phyloP scores from a whole-genome alignment of 768 basidiomycete genomes.

The Pisolithus tinctorius region DNA sequence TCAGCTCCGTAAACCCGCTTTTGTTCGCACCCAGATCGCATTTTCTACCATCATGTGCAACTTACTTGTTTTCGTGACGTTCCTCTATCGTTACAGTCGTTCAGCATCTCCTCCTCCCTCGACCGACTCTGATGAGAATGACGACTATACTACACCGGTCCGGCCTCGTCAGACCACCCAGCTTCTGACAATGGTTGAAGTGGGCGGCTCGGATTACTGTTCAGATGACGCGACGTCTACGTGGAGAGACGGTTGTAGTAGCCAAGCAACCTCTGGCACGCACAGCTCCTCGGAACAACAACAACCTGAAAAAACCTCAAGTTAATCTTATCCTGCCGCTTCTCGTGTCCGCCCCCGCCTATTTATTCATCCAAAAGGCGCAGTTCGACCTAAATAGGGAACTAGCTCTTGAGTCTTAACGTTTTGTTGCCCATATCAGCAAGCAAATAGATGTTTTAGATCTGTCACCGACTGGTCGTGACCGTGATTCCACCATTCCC shows the following conservation, averaged over 20 bases:
- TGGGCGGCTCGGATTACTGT: neutral
- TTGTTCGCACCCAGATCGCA: conserved; percentile 7
- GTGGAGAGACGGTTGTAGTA: neutral
- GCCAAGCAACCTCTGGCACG: neutral
- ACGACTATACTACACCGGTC: neutral
- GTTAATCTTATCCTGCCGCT: neutral
- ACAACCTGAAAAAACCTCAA: neutral
- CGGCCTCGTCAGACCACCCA: neutral
- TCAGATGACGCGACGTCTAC: neutral
- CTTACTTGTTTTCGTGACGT: conserved; percentile 5
- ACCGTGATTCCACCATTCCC: too few relatives aligned
- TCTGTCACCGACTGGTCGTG: too few relatives aligned
- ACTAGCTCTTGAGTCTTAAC: too few relatives aligned
- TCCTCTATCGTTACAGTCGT: conserved; percentile 6
- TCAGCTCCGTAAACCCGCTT: neutral
- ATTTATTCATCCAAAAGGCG: too few relatives aligned
- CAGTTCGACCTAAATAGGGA: too few relatives aligned
- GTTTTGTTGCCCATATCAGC: too few relatives aligned
- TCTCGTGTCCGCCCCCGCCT: too few relatives aligned
- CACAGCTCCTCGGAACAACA: too few relatives aligned
- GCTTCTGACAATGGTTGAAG: conserved; percentile 8
- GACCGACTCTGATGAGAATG: neutral
- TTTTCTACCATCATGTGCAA: conserved; percentile 12
- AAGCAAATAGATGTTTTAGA: too few relatives aligned
- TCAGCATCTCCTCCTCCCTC: neutral